These are phyloP conservation scores for Corchorus olitorius DNA, from an alignment of 345 rosid genomes.

Conservation along the genomic window DNA sequence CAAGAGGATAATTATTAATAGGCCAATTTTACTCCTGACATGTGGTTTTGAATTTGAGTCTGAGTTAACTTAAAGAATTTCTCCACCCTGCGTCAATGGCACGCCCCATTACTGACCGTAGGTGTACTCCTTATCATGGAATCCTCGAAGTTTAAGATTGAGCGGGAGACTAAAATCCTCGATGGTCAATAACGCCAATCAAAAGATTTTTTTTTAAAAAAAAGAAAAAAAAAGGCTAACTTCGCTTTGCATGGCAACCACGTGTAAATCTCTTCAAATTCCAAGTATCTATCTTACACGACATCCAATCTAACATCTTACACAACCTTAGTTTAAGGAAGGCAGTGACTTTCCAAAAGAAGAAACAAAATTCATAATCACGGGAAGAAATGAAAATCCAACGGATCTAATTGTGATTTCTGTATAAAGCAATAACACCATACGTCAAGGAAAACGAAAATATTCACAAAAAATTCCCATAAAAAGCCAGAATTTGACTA, in stretches of 20 bases:
- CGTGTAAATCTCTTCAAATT: background rate
- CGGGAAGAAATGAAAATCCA: no score
- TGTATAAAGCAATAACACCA: background rate
- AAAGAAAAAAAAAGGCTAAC: background rate
- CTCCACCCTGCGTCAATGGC: no score
- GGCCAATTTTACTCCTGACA: no score
- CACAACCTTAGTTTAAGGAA: background rate
- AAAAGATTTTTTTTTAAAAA: background rate
- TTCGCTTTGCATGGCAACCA: background rate
- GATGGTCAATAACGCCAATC: no score
- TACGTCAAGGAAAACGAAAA: background rate
- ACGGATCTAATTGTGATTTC: background rate
- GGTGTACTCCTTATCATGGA: no score
- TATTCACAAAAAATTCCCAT: background rate
- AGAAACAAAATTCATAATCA: background rate
- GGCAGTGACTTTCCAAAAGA: background rate
- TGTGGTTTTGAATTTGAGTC: no score
- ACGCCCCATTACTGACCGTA: no score
- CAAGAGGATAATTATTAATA: no score
- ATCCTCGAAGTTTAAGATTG: no score
- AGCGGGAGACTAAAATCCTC: no score
- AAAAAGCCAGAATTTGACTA: background rate
- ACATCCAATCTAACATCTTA: no score
- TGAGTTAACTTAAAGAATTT: no score
- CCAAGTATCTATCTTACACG: background rate